Conservation (phyloP, 2,329 filamentous ascomycete species). For the Pseudocercospora cruenta region DNA sequence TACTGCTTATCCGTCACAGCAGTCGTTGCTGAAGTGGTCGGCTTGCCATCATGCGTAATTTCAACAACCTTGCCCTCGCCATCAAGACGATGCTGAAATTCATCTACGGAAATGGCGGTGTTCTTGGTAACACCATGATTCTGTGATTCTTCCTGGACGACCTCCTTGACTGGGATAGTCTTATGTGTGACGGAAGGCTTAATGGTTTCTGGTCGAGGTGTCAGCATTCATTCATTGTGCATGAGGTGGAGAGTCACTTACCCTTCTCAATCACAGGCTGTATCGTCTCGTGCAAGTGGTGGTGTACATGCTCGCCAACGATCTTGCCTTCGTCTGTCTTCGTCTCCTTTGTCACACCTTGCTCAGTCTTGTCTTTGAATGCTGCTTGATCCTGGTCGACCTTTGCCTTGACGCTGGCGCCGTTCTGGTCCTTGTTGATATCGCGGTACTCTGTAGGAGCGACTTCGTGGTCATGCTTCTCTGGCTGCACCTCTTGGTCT, state of each 20-base stretch:
- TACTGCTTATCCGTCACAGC: slow-evolving; percentile 5
- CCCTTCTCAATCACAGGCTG: slow-evolving; percentile 37
- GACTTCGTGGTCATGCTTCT: slow-evolving; percentile 28
- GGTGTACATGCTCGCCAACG: slow-evolving; percentile 31
- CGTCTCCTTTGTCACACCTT: slow-evolving; percentile 22
- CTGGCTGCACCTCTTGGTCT: slow-evolving; percentile 26
- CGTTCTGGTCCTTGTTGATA: slow-evolving; percentile 28
- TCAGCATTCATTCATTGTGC: neutral
- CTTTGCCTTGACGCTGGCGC: slow-evolving; percentile 26
- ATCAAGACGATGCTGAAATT: slow-evolving; percentile 29
- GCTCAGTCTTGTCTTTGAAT: slow-evolving; percentile 26
- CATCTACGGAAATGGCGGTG: slow-evolving; percentile 30
- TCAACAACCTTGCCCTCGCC: slow-evolving; percentile 18
- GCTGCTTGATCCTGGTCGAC: slow-evolving; percentile 22
- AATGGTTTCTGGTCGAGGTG: slow-evolving; percentile 25
- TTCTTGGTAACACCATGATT: slow-evolving; percentile 31
- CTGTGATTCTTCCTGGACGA: slow-evolving; percentile 30
- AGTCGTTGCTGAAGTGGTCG: neutral
- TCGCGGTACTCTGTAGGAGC: slow-evolving; percentile 25
- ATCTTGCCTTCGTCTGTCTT: slow-evolving; percentile 23
- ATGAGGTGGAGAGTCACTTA: slow-evolving; percentile 14
- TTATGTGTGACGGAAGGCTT: slow-evolving; percentile 31
- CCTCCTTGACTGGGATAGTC: slow-evolving; percentile 33
- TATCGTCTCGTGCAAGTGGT: slow-evolving; percentile 34
- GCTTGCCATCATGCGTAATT: neutral